phyloP scores from a whole-genome alignment of 345 rosid species.

The Isatis tinctoria region DNA sequence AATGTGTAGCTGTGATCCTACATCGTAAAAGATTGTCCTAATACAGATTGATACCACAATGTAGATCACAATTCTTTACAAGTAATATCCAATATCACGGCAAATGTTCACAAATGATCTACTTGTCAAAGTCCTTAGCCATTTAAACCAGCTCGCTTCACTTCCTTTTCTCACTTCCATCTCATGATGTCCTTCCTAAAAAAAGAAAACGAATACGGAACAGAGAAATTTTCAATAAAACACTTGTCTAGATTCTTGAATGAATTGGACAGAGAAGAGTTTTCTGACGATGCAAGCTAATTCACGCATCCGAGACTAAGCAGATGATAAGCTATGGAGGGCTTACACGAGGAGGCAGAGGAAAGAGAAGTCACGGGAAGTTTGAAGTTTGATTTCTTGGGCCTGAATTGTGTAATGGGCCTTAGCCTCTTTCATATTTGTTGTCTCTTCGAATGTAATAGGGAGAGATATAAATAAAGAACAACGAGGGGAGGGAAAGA shows the following conservation, averaged over 20 bases:
- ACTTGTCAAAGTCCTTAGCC: slow-evolving; percentile 53
- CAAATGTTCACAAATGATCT: slow-evolving; percentile 75
- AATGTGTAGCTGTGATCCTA: slow-evolving; percentile 63
- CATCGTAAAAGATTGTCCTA: slow-evolving; percentile 58
- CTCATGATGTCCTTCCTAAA: slow-evolving; percentile 51
- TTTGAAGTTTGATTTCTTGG: too few species aligned
- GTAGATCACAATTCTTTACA: slow-evolving; percentile 74
- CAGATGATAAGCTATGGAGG: too few species aligned
- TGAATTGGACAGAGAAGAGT: not conserved
- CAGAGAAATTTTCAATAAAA: not conserved
- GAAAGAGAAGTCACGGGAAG: too few species aligned
- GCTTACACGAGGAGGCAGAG: too few species aligned
- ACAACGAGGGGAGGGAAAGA: too few species aligned
- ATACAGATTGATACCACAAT: slow-evolving; percentile 64
- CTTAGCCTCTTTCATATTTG: too few species aligned
- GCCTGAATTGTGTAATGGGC: too few species aligned
- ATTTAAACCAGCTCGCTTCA: slow-evolving; percentile 60
- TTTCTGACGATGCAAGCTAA: slow-evolving; percentile 57
- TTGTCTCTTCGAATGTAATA: too few species aligned
- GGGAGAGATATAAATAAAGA: too few species aligned
- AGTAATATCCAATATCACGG: slow-evolving; percentile 73
- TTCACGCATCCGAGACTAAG: slow-evolving; percentile 51
- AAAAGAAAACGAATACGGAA: not conserved
- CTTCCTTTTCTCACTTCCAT: slow-evolving; percentile 37
- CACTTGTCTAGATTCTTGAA: not conserved